These are phyloP conservation scores for Chrysoporthe austroafricana DNA, from an alignment of 2,329 filamentous ascomycete genomes.

Conservation along the genomic window DNA sequence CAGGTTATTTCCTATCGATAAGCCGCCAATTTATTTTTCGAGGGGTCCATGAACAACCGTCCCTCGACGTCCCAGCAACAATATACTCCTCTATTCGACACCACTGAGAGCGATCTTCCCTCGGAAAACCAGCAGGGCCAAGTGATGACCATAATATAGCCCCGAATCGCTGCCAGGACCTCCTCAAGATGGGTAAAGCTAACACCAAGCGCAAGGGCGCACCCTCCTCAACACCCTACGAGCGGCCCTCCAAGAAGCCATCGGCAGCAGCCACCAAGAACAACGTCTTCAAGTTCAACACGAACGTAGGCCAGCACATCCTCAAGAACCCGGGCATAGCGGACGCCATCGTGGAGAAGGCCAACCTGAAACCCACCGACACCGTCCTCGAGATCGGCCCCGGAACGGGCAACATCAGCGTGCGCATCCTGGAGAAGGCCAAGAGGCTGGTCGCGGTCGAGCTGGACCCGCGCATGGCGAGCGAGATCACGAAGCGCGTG, in stretches of 20 bases:
- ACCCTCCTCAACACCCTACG: slow-evolving; percentile 40
- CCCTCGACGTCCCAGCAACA: background rate
- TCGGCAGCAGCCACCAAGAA: slow-evolving; percentile 53
- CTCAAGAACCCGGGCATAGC: slow-evolving; percentile 89
- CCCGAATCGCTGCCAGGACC: background rate
- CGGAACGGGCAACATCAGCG: slow-evolving; percentile 84
- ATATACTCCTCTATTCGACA: background rate
- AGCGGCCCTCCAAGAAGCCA: slow-evolving; percentile 33
- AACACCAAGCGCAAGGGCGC: slow-evolving; percentile 41
- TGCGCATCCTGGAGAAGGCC: slow-evolving; percentile 84
- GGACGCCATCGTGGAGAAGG: slow-evolving; percentile 76
- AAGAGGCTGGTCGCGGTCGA: slow-evolving; percentile 84
- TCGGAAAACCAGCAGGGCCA: background rate
- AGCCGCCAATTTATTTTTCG: slow-evolving; percentile 12
- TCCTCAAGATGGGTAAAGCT: slow-evolving; percentile 45
- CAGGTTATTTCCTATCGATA: slow-evolving; percentile 5
- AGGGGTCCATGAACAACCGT: background rate
- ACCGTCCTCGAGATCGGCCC: slow-evolving; percentile 80
- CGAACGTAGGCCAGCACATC: slow-evolving; percentile 83
- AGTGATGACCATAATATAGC: slow-evolving; percentile 18
- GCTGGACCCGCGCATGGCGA: slow-evolving; percentile 68
- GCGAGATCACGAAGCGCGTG: slow-evolving; percentile 74
- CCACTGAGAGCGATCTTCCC: background rate
- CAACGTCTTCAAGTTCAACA: slow-evolving; percentile 98
- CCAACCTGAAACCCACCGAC: slow-evolving; percentile 86